A percentile compares a stretch with the other conserved stretches of the same genome.
Evolutionary conservation across 2,329 filamentous ascomycete species (phyloP).

Genomic region (Arthroderma uncinatum): DNA sequence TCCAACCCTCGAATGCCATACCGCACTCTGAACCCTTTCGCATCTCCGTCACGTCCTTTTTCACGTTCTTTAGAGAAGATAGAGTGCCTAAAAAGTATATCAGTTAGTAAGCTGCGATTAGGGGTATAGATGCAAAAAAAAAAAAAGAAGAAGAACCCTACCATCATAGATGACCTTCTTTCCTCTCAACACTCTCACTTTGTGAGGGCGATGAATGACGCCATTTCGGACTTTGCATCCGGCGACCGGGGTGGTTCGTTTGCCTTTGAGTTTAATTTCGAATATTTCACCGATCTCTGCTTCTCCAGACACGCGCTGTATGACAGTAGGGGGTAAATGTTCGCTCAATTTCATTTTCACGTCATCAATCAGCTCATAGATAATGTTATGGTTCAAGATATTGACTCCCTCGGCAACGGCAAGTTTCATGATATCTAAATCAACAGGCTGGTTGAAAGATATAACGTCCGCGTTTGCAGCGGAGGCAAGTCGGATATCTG

Average conservation of each 20-base stretch:
- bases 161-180: slow-evolving; percentile 69
- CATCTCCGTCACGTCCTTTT: slow-evolving; percentile 84
- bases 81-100: slow-evolving; percentile 52
- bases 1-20: slow-evolving; percentile 70
- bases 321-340: slow-evolving; percentile 55
- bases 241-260: slow-evolving; percentile 62
- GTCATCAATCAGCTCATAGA: slow-evolving; percentile 42
- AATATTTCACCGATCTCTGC: slow-evolving; percentile 78
- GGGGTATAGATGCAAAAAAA: not conserved
- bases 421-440: slow-evolving; percentile 54
- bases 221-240: slow-evolving; percentile 84
- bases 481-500: slow-evolving; percentile 77
- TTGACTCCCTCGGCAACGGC: slow-evolving; percentile 62
- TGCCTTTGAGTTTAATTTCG: slow-evolving; percentile 65
- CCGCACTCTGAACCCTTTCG: slow-evolving; percentile 90
- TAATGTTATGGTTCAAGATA: slow-evolving; percentile 69
- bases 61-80: slow-evolving; percentile 74
- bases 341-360: slow-evolving; percentile 52
- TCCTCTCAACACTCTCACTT: slow-evolving; percentile 60
- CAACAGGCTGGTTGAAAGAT: slow-evolving; percentile 70
- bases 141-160: slow-evolving; percentile 39
- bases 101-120: not conserved
- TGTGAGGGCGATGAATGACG: slow-evolving; percentile 49
- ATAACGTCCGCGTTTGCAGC: slow-evolving; percentile 65
- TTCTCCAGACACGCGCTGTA: slow-evolving; percentile 67